phyloP scores from a whole-genome alignment of 2,329 filamentous ascomycete species.

The Paraphoma sp. region DNA sequence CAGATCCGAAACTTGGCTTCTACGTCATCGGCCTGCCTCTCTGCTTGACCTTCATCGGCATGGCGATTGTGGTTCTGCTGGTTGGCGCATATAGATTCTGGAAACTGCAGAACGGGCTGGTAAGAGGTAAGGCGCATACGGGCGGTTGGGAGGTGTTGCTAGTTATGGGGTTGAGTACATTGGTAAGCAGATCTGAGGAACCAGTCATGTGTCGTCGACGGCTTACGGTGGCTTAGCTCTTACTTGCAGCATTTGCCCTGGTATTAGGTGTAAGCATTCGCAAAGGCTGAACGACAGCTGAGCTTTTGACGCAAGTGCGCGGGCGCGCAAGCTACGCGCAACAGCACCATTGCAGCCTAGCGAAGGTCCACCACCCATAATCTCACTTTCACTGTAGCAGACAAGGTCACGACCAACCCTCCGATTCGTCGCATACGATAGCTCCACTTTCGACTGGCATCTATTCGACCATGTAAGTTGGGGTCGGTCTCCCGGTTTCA shows the following conservation, averaged over 20 bases:
- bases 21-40: conserved; percentile 68
- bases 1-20: conserved; percentile 62
- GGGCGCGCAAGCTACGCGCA: too few species aligned
- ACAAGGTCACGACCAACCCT: too few species aligned
- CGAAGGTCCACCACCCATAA: too few species aligned
- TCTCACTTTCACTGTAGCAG: too few species aligned
- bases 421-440: too few species aligned
- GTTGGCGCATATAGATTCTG: conserved; percentile 67
- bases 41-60: conserved; percentile 55
- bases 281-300: conserved; percentile 5
- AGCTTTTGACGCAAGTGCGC: background rate
- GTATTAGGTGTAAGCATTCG: conserved; percentile 25
- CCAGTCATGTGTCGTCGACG: background rate
- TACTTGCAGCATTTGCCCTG: conserved; percentile 24
- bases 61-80: conserved; percentile 57
- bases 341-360: too few species aligned
- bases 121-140: conserved; percentile 62
- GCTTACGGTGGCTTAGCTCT: conserved; percentile 16
- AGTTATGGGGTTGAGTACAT: conserved; percentile 54
- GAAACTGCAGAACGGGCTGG: conserved; percentile 66
- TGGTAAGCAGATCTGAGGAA: conserved; percentile 53
- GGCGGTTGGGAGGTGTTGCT: conserved; percentile 66
- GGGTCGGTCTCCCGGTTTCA: too few species aligned
- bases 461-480: too few species aligned
- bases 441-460: too few species aligned